Evolutionary conservation across 169 alveolate genomes (phyloP).

Genomic region (Cryptosporidium bovis): DNA sequence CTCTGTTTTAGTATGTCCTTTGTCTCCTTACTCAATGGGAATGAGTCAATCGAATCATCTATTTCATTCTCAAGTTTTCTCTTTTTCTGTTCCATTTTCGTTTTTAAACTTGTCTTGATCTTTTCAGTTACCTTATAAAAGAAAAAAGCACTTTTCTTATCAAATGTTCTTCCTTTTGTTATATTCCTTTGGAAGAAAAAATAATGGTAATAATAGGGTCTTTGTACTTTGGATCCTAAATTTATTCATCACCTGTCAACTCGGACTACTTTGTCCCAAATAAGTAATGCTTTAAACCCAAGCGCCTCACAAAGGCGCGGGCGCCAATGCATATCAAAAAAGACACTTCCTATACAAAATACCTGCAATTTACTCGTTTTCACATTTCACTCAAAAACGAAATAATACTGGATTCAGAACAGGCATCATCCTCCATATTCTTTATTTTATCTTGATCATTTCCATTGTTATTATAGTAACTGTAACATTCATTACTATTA

Average conservation of each 20-base stretch:
- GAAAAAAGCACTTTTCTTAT: neutral
- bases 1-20: slow-evolving; percentile 73
- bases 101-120: neutral
- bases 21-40: slow-evolving; percentile 75
- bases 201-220: no score
- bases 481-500: no score
- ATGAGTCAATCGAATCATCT: slow-evolving; percentile 70
- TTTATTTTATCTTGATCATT: no score
- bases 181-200: no score
- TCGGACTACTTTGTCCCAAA: slow-evolving; percentile 19
- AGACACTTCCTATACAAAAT: neutral
- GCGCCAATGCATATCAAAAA: neutral
- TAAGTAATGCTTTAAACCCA: slow-evolving; percentile 11
- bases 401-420: slow-evolving; percentile 67
- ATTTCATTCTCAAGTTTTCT: slow-evolving; percentile 62
- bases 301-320: neutral
- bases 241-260: slow-evolving; percentile 26
- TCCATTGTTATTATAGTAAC: no score
- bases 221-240: no score
- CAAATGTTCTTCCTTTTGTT: no score
- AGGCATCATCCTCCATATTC: slow-evolving; percentile 25
- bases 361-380: neutral
- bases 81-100: slow-evolving; percentile 49
- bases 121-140: neutral
- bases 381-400: slow-evolving; percentile 62